phyloP scores from a whole-genome alignment of 768 basidiomycete genomes.

The Porphyrellus cyaneotinctus region DNA sequence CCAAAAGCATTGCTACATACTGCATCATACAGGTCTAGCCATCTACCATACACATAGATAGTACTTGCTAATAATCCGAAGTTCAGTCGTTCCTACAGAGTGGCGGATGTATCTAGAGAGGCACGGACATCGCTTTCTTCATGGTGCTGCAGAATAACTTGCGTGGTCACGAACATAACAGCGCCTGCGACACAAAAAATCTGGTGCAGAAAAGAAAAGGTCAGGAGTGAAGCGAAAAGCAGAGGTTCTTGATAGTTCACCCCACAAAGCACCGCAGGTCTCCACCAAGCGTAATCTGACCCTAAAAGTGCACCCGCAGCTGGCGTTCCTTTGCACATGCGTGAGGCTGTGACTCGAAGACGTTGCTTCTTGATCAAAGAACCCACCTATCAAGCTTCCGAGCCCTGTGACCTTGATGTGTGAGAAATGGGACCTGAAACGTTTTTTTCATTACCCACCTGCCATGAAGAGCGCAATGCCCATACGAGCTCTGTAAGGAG shows the following conservation, averaged over 20 bases:
- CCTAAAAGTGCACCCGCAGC: conserved; percentile 54
- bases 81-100: neutral
- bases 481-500: conserved; percentile 33
- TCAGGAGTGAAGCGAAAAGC: neutral
- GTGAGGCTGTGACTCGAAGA: conserved; percentile 18
- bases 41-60: neutral
- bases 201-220: conserved; percentile 1
- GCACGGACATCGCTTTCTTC: neutral
- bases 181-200: conserved; percentile 17
- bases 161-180: conserved; percentile 10
- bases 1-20: neutral
- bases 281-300: conserved; percentile 51
- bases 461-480: conserved; percentile 48
- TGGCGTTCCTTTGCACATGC: conserved; percentile 42
- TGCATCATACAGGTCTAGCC: neutral
- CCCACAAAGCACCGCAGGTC: conserved; percentile 49
- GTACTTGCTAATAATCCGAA: neutral
- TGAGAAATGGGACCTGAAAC: neutral
- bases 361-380: neutral
- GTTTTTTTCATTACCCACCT: conserved; percentile 27
- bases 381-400: conserved; percentile 23
- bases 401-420: conserved; percentile 15
- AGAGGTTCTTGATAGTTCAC: conserved; percentile 15
- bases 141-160: conserved; percentile 5
- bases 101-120: neutral